Evolutionary conservation across 2,329 filamentous ascomycete species (phyloP), one percentile per base, ranked within the genome.

Genomic region (Cladosporium phlei): DNA sequence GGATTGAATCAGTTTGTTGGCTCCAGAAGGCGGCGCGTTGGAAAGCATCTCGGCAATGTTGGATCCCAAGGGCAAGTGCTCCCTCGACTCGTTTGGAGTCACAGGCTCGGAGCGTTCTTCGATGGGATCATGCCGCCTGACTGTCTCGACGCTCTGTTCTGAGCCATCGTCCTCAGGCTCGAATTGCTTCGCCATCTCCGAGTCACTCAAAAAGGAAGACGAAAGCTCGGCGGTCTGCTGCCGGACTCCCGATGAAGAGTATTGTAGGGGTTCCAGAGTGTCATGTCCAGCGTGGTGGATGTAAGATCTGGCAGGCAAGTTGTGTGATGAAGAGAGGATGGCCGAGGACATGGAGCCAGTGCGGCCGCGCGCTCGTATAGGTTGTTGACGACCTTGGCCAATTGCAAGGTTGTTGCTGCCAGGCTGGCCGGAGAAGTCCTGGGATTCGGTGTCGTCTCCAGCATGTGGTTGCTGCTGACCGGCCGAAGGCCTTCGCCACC

Each of bases 221-320:
- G 64, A 65, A 14, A 68, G 55, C 51, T 65, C 62, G 27, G 61
- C 64, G 25, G 65, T 66, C 54, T 66, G 62, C 38, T 66, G 61
- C 38, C 65, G 56, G 10, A 68, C 65, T 16, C 65, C 65, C 6
- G 61, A 56, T 14, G 64, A 67, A n/a, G 63, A 61, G 50, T 68
- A 68, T 20, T 64, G 63, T 4, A 64, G 57, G 29, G 53, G 56
- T 78, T 74, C 60, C 30, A 37, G 16, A 16, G 34, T 38, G 30
- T 42, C 47, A 39, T 57, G 55, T 24, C 50, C 54, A 22, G 55
- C 57, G 48, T 58, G 53, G 42, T 66, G 64, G 27, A 67, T 63
- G 48, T 64, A 66, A 33, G 61, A 65, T 35, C 64, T 54, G 40
- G 53, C 59, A 4, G 64, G 64, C 29, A 65, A 54, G 50, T 56